phyloP scores from a whole-genome alignment of 1,284 basidiomycete species.

The Austroboletus olivaceoglutinosus region DNA sequence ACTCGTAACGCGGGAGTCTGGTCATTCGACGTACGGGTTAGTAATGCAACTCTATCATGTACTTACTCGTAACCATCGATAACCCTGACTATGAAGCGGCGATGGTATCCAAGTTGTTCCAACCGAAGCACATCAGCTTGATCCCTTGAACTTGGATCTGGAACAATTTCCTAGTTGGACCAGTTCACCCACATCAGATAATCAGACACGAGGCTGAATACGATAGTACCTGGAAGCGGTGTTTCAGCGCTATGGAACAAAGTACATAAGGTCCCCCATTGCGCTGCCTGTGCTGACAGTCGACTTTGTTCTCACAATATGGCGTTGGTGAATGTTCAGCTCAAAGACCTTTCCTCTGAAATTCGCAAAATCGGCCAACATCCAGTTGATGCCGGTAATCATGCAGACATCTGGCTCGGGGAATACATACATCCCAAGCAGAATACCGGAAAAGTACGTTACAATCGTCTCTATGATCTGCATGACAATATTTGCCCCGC shows the following conservation, averaged over 20 bases:
- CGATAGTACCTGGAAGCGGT: neutral
- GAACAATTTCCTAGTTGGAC: neutral
- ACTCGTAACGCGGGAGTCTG: too few relatives aligned
- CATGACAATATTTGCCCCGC: neutral
- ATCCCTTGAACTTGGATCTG: too few relatives aligned
- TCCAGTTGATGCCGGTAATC: constrained; percentile 18
- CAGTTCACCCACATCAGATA: neutral
- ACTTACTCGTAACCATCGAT: neutral
- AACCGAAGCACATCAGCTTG: too few relatives aligned
- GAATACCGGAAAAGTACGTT: constrained; percentile 1
- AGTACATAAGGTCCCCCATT: neutral
- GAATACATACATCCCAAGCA: constrained; percentile 14
- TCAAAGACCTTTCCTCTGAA: constrained; percentile 24
- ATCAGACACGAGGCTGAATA: neutral
- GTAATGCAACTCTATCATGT: neutral
- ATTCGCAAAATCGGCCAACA: constrained; percentile 18
- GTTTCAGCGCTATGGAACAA: too few relatives aligned
- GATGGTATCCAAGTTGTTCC: too few relatives aligned
- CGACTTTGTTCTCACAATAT: constrained; percentile 7
- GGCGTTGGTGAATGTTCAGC: constrained; percentile 18
- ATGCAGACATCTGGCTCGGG: constrained; percentile 30
- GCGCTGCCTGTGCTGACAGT: too few relatives aligned
- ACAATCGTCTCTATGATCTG: neutral
- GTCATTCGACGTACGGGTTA: too few relatives aligned
- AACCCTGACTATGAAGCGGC: too few relatives aligned